A percentile compares a stretch with the other conserved stretches of the same genome.
phyloP scores from a whole-genome alignment of 2,329 filamentous ascomycete species.

The Arthrobotrys sinensis region DNA sequence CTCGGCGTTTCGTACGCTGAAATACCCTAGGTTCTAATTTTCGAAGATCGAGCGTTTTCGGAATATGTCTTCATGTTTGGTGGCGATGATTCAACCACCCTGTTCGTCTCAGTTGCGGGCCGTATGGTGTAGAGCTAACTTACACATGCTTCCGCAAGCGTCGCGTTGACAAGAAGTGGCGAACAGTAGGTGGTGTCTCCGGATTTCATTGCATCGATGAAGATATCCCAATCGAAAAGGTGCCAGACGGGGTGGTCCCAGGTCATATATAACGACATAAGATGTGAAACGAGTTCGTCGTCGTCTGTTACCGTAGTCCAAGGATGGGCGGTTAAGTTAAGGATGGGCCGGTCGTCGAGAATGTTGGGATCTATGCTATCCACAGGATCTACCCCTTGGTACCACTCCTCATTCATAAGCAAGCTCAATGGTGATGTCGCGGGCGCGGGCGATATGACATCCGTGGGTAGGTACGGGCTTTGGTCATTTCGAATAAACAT shows the following conservation, averaged over 20 bases:
- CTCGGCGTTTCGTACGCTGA: no score
- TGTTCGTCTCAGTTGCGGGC: constrained; percentile 8
- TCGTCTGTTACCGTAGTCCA: constrained; percentile 50
- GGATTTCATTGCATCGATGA: constrained; percentile 55
- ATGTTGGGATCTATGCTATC: constrained; percentile 26
- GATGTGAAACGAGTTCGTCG: constrained; percentile 53
- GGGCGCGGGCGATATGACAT: constrained; percentile 44
- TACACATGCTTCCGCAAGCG: constrained; percentile 60
- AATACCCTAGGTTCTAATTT: background rate
- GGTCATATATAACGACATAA: constrained; percentile 55
- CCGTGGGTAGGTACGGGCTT: constrained; percentile 33
- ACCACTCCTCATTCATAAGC: constrained; percentile 54
- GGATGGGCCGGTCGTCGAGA: constrained; percentile 40
- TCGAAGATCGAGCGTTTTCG: background rate
- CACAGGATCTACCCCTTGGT: background rate
- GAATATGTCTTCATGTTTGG: background rate
- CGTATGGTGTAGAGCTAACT: constrained; percentile 48
- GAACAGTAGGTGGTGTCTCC: constrained; percentile 51
- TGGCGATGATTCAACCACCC: background rate
- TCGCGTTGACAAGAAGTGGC: constrained; percentile 55
- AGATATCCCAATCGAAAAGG: constrained; percentile 55
- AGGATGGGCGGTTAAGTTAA: constrained; percentile 39
- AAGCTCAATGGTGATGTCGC: constrained; percentile 42
- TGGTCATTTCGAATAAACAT: constrained; percentile 50
- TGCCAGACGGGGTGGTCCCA: constrained; percentile 59